A percentile compares a stretch with the other conserved stretches of the same genome.
Evolutionary conservation across 2,329 filamentous ascomycete genomes (phyloP).

Genomic region (Aspergillus hortae): DNA sequence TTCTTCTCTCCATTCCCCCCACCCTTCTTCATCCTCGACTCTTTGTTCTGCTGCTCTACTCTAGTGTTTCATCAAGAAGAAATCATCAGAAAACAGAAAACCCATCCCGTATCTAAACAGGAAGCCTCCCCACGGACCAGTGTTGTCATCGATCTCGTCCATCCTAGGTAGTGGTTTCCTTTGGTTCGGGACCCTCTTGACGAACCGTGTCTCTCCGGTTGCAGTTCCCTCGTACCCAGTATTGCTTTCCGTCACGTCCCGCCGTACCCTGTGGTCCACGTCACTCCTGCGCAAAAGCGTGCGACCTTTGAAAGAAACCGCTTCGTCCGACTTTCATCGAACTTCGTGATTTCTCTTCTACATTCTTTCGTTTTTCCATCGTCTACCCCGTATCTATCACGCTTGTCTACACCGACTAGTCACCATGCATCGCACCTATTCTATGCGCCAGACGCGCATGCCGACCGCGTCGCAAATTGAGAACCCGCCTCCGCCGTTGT

Average conservation of each 20-base stretch:
- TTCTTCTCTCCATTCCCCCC: background rate
- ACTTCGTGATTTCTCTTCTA: slow-evolving; percentile 1
- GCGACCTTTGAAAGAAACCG: slow-evolving; percentile 13
- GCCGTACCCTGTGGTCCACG: slow-evolving; percentile 21
- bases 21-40: background rate
- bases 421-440: slow-evolving; percentile 95
- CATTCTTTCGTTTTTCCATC: slow-evolving; percentile 2
- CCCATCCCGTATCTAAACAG: background rate
- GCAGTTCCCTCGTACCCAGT: slow-evolving; percentile 10
- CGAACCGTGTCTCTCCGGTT: slow-evolving; percentile 13
- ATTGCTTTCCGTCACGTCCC: slow-evolving; percentile 27
- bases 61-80: too few species aligned
- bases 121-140: too few species aligned
- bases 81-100: background rate
- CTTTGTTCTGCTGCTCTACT: background rate
- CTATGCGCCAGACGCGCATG: slow-evolving; percentile 94
- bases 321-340: slow-evolving; percentile 9
- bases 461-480: slow-evolving; percentile 88
- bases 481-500: slow-evolving; percentile 89
- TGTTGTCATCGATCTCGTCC: background rate
- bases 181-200: slow-evolving; percentile 6
- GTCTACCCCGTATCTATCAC: background rate
- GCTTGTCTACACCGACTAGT: slow-evolving; percentile 2
- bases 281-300: slow-evolving; percentile 32
- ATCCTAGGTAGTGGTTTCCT: background rate